A percentile compares a stretch with the other conserved stretches of the same genome.
Conservation (phyloP, 495 filamentous ascomycete species). For the Penicillium turbatum region DNA sequence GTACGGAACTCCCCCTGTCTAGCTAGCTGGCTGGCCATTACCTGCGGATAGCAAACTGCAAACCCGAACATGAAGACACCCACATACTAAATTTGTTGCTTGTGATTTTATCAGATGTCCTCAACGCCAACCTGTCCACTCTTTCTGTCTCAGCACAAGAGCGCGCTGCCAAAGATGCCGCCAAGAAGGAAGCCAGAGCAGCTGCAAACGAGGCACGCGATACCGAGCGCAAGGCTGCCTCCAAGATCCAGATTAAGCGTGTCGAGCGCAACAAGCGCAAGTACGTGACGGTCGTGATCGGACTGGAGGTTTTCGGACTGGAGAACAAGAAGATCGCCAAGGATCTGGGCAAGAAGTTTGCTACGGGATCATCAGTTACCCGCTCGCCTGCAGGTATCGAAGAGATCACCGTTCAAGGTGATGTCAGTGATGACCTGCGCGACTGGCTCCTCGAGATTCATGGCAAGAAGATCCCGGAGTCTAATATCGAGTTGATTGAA, state of each 20-base stretch:
- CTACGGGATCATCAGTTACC: slow-evolving; percentile 88
- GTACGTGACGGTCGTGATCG: slow-evolving; percentile 84
- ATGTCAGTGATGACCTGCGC: slow-evolving; percentile 89
- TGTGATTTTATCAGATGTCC: slow-evolving; percentile 55
- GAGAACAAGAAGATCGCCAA: slow-evolving; percentile 82
- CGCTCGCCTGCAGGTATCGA: slow-evolving; percentile 81
- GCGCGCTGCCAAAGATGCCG: slow-evolving; percentile 87
- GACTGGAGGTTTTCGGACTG: slow-evolving; percentile 82
- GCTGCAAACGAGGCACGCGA: slow-evolving; percentile 76
- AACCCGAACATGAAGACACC: neutral
- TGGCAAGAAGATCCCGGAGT: slow-evolving; percentile 74
- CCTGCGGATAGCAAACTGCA: neutral
- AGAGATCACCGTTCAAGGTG: slow-evolving; percentile 97
- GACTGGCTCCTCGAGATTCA: slow-evolving; percentile 88
- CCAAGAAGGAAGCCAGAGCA: slow-evolving; percentile 92
- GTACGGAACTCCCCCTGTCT: slow-evolving; percentile 39
- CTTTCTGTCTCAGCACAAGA: slow-evolving; percentile 87
- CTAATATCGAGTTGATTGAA: slow-evolving; percentile 90
- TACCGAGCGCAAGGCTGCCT: slow-evolving; percentile 67
- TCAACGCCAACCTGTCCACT: slow-evolving; percentile 74
- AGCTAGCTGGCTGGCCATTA: neutral
- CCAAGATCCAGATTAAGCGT: slow-evolving; percentile 87
- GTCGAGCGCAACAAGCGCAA: slow-evolving; percentile 98
- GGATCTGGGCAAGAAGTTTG: slow-evolving; percentile 56
- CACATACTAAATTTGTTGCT: neutral